Evolutionary conservation across 176 grass and related monocot species (phyloP).

Genomic region (Eleusine coracana): DNA sequence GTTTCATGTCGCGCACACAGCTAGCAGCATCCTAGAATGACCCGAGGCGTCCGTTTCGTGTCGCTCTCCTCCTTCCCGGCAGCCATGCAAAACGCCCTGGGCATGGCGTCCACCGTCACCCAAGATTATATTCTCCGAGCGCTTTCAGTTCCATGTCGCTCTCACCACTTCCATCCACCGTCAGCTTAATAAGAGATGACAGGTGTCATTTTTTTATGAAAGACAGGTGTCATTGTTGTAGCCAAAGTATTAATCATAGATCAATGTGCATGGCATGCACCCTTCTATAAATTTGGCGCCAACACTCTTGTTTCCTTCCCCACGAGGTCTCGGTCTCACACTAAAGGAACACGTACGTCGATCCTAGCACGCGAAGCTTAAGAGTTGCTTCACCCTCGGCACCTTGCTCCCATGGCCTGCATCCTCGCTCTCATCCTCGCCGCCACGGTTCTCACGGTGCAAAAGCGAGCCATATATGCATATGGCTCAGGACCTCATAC

Average conservation of each 20-base stretch:
- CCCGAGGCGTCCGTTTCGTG: background rate
- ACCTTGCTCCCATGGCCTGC: constrained; percentile 28
- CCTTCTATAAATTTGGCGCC: constrained; percentile 19
- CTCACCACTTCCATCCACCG: background rate
- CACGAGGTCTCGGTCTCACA: background rate
- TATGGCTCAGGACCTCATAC: too few relatives aligned
- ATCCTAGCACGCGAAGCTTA: background rate
- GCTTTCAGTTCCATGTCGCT: constrained; percentile 15
- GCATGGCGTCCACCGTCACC: background rate
- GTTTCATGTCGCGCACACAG: too few relatives aligned
- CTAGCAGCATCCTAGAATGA: too few relatives aligned
- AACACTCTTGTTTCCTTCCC: background rate
- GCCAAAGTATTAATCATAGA: background rate
- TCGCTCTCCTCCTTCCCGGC: constrained; percentile 6
- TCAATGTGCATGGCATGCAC: too few relatives aligned
- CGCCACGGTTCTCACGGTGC: constrained; percentile 37
- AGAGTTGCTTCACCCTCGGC: background rate
- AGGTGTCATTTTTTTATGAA: background rate
- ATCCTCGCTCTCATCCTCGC: constrained; percentile 29
- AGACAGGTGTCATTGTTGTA: background rate
- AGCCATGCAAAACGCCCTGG: background rate
- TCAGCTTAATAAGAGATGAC: background rate
- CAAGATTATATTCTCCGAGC: constrained; percentile 15
- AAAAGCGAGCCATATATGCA: background rate
- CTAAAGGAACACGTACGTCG: background rate